phyloP scores from a whole-genome alignment of 306 rosid species.

The Prunus salicina region DNA sequence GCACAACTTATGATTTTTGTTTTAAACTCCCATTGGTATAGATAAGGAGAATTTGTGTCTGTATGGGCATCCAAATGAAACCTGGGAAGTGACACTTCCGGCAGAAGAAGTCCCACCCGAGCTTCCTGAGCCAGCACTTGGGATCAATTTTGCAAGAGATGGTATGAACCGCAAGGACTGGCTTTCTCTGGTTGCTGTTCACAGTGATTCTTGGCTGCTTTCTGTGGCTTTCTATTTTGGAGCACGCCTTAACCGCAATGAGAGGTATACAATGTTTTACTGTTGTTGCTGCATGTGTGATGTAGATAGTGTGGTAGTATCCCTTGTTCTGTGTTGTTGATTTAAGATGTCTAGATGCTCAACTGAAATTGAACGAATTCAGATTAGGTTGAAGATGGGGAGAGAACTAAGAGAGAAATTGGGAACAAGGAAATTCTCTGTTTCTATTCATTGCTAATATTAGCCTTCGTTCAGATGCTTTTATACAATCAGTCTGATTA shows the following conservation, averaged over 20 bases:
- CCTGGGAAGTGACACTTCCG: conserved; percentile 93
- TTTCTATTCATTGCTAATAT: too few relatives aligned
- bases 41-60: conserved; percentile 94
- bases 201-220: conserved; percentile 96
- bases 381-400: too few relatives aligned
- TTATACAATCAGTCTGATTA: too few relatives aligned
- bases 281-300: conserved; percentile 1
- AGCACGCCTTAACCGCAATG: conserved; percentile 82
- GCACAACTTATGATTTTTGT: background rate
- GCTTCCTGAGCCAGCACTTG: conserved; percentile 98
- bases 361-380: background rate
- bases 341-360: background rate
- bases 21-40: conserved; percentile 30
- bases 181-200: conserved; percentile 94
- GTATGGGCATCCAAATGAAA: conserved; percentile 82
- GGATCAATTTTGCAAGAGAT: conserved; percentile 95
- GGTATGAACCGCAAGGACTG: conserved; percentile 94
- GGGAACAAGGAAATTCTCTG: too few relatives aligned
- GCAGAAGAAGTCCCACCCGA: conserved; percentile 97
- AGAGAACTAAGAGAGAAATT: too few relatives aligned
- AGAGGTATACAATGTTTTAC: conserved; percentile 53
- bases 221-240: conserved; percentile 93
- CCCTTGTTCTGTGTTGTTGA: conserved; percentile 2
- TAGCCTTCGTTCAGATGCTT: too few relatives aligned
- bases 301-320: background rate